Conservation (phyloP, 139 green algal genomes). For the Tetratostichococcus sp. region DNA sequence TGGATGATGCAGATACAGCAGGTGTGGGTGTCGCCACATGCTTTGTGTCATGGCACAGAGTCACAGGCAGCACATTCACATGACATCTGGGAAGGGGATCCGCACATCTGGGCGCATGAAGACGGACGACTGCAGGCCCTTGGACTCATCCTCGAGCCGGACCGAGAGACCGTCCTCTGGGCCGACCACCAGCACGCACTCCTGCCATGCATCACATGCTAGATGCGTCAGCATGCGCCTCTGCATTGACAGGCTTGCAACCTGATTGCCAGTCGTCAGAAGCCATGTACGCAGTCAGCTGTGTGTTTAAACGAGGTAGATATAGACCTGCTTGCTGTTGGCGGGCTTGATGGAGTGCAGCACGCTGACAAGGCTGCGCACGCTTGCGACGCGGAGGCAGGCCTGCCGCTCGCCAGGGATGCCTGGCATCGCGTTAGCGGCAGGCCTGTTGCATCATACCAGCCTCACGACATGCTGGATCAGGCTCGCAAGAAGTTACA, state of each 20-base stretch:
- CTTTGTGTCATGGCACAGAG: no score
- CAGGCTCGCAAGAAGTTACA: no score
- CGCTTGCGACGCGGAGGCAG: conserved; percentile 8
- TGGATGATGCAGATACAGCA: background rate
- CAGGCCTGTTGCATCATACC: no score
- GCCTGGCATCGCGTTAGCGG: no score
- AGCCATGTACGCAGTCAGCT: no score
- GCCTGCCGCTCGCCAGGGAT: background rate
- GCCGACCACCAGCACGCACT: conserved; percentile 25
- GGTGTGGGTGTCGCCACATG: no score
- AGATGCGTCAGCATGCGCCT: no score
- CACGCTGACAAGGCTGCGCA: conserved; percentile 19
- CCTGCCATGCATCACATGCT: conserved; percentile 20
- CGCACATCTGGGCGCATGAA: conserved; percentile 37
- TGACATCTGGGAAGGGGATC: background rate
- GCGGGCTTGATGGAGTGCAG: conserved; percentile 38
- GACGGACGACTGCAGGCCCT: conserved; percentile 39
- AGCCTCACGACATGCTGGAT: no score
- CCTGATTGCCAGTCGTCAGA: no score
- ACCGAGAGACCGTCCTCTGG: conserved; percentile 28
- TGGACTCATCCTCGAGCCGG: conserved; percentile 49
- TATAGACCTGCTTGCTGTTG: conserved; percentile 31
- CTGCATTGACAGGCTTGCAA: no score
- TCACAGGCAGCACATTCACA: no score
- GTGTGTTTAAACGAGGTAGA: no score